Evolutionary conservation across 495 filamentous ascomycete genomes (phyloP), one percentile per base, ranked within the genome.

Genomic region (Penicillium cosmopolitanum): DNA sequence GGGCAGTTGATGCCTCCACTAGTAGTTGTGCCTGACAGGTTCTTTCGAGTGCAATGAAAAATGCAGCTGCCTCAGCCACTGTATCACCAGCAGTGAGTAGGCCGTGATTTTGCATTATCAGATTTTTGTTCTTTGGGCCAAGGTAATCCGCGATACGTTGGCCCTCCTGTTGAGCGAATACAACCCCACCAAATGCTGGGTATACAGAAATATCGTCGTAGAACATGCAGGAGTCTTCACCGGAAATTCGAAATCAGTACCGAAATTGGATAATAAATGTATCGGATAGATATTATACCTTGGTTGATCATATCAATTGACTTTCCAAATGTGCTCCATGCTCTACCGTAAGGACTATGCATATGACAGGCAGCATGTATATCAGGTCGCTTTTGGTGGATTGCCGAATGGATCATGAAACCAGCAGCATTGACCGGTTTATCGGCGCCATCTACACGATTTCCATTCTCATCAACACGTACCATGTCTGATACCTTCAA

Each of bases 41-140:
- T 63, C 79, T 77, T 60, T 88, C 85, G 4, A 88, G 66, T 51
- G 76, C 80, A 25, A 86, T 72, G 63, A 88, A 87, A 77, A 83
- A 85, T 57, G 82, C 82, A 11, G 82, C 84, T 1, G 84, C 84
- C 57, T 83, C 83, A 44, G 82, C 82, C 2, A 87, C 79, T 8
- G 75, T 83, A 11, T 71, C 61, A 3, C 84, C 84, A 8, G 80
- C 77, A 18, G 84, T 86, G 13, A 87, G 68, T 5, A 87, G 66
- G 1, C 84, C 84, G 67, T 87, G 84, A 53, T 87, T 87, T 67
- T 85, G 82, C 21, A 87, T 62, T 15, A 87, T 82, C 8, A 58
- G 36, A 5, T 70, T 75, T 11, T 80, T 82, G 4, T 79, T 77
- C 6, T 34, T 13, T 66, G 84, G 84, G n/a, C 84, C 85, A 8